Percentiles rank a stretch among this genome's conserved stretches.
These are phyloP conservation scores for Drechslerella dactyloides DNA, from an alignment of 2,329 filamentous ascomycete genomes.

Conservation along the genomic window DNA sequence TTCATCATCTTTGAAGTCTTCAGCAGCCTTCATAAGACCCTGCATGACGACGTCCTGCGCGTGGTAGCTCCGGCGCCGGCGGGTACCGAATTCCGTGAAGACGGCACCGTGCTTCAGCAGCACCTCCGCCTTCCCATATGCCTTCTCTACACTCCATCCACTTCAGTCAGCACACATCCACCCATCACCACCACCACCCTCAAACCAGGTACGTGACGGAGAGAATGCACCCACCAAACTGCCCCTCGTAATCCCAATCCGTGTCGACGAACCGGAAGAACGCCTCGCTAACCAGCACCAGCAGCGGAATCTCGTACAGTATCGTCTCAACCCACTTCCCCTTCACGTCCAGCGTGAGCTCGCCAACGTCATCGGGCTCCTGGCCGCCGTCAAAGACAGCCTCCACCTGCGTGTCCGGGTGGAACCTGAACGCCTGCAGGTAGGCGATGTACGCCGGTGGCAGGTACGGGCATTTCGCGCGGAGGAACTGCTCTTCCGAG, in stretches of 20 bases:
- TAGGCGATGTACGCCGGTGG: slow-evolving; percentile 78
- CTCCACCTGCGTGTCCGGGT: slow-evolving; percentile 78
- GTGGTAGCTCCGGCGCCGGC: slow-evolving; percentile 88
- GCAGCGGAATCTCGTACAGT: slow-evolving; percentile 92
- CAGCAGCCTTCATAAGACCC: slow-evolving; percentile 79
- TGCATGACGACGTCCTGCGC: slow-evolving; percentile 91
- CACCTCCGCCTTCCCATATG: slow-evolving; percentile 75
- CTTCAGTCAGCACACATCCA: slow-evolving; percentile 15
- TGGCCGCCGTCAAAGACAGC: slow-evolving; percentile 72
- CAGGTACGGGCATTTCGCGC: slow-evolving; percentile 80
- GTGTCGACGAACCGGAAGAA: slow-evolving; percentile 97
- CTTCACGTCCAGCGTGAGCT: slow-evolving; percentile 76
- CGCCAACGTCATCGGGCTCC: slow-evolving; percentile 72
- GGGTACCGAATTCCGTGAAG: slow-evolving; percentile 92
- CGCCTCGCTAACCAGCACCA: slow-evolving; percentile 90
- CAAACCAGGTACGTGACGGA: background rate
- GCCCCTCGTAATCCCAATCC: slow-evolving; percentile 87
- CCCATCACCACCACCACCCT: too few species aligned
- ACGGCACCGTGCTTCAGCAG: slow-evolving; percentile 83
- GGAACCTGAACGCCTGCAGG: slow-evolving; percentile 79
- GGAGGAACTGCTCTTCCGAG: slow-evolving; percentile 81
- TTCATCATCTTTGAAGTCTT: slow-evolving; percentile 61
- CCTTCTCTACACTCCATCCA: slow-evolving; percentile 23
- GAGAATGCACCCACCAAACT: slow-evolving; percentile 75
- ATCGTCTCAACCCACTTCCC: slow-evolving; percentile 95